phyloP scores from a whole-genome alignment of 495 filamentous ascomycete species.

The Aspergillus steynii region DNA sequence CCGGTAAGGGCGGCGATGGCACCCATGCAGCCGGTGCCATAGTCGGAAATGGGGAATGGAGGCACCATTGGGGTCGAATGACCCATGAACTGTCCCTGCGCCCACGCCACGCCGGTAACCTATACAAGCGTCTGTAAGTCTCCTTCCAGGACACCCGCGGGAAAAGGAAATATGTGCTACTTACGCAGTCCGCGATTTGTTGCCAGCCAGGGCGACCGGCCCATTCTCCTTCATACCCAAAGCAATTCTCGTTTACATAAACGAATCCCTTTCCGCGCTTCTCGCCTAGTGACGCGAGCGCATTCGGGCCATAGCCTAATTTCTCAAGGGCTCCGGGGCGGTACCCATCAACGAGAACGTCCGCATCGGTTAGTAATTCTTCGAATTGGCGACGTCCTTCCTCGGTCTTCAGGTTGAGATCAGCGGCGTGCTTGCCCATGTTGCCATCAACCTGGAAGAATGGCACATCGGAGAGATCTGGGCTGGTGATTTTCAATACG shows the following conservation, averaged over 20 bases:
- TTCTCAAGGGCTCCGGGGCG: conserved; percentile 64
- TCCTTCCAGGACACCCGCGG: neutral
- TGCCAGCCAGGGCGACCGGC: conserved; percentile 54
- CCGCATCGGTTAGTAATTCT: conserved; percentile 57
- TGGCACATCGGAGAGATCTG: conserved; percentile 67
- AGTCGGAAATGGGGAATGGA: conserved; percentile 80
- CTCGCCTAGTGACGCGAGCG: conserved; percentile 51
- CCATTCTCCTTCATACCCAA: conserved; percentile 57
- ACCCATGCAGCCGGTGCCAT: conserved; percentile 71
- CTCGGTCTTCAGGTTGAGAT: conserved; percentile 59
- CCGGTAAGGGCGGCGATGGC: conserved; percentile 63
- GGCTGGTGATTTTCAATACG: conserved; percentile 70
- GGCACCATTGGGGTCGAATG: conserved; percentile 69
- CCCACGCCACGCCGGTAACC: conserved; percentile 69
- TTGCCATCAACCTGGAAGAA: conserved; percentile 83
- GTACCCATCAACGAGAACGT: conserved; percentile 66
- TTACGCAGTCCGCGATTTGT: conserved; percentile 56
- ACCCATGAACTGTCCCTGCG: conserved; percentile 73
- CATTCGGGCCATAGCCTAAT: conserved; percentile 61
- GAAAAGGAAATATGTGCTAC: conserved; percentile 31
- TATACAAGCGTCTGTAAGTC: conserved; percentile 25
- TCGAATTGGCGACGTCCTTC: conserved; percentile 57
- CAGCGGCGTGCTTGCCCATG: conserved; percentile 62
- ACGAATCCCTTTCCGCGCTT: conserved; percentile 62
- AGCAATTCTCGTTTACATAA: conserved; percentile 73